phyloP scores from a whole-genome alignment of 2,329 filamentous ascomycete genomes.

The Botryotinia convoluta region DNA sequence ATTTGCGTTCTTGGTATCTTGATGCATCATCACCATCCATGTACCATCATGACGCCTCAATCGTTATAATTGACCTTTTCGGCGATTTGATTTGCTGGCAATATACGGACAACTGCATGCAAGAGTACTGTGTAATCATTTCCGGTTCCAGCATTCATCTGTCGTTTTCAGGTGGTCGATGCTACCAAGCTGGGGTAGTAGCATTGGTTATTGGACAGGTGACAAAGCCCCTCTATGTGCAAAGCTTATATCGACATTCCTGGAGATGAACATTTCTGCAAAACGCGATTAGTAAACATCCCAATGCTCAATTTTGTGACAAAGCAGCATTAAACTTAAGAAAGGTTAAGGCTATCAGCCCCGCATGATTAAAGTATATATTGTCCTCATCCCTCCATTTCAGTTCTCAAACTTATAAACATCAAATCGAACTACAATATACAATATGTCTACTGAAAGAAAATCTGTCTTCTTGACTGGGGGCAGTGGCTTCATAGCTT shows the following conservation, averaged over 20 bases:
- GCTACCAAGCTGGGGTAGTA: neutral
- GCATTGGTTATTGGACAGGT: neutral
- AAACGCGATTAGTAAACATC: neutral
- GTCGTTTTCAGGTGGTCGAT: neutral
- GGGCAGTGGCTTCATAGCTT: slow-evolving; percentile 51
- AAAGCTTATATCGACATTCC: neutral
- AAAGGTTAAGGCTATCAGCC: neutral
- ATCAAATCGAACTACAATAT: neutral
- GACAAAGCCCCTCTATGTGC: neutral
- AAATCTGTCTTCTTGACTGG: slow-evolving; percentile 29
- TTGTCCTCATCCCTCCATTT: neutral
- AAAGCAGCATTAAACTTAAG: neutral
- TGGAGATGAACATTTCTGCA: neutral
- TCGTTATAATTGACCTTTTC: neutral
- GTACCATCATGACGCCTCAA: neutral
- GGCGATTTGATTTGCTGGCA: neutral
- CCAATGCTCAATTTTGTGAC: neutral
- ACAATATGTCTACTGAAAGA: slow-evolving; percentile 12
- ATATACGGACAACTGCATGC: neutral
- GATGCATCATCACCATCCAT: neutral
- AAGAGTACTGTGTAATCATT: neutral
- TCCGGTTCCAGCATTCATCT: neutral
- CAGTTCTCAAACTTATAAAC: neutral
- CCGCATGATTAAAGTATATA: neutral
- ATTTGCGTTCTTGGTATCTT: neutral